Percentiles rank a stretch among this genome's conserved stretches.
Conservation (phyloP, 257 asterid genomes). For the Solanum sparsipilum region DNA sequence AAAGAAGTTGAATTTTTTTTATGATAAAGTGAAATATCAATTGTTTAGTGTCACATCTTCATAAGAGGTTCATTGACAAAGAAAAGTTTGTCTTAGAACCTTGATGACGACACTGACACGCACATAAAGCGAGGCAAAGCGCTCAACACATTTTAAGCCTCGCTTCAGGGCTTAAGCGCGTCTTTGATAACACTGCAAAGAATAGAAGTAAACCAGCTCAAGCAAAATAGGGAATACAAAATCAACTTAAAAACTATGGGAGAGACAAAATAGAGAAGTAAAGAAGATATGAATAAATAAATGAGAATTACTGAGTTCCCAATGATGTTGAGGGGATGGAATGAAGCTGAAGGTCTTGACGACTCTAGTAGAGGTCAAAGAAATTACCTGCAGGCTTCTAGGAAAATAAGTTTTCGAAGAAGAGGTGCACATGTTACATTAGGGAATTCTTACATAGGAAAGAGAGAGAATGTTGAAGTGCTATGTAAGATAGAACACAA, state of each 20-base stretch:
- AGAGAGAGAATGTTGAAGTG: not conserved
- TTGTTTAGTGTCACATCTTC: too few relatives aligned
- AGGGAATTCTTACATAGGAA: not conserved
- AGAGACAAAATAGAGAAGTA: not conserved
- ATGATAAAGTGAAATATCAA: too few relatives aligned
- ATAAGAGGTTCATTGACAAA: too few relatives aligned
- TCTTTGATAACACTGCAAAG: too few relatives aligned
- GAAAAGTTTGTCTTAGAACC: too few relatives aligned
- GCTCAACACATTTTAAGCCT: too few relatives aligned
- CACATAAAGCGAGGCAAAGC: too few relatives aligned
- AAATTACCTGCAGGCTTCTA: not conserved
- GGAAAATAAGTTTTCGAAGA: not conserved
- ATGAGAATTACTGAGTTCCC: not conserved
- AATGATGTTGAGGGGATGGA: not conserved
- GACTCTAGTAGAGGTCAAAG: not conserved
- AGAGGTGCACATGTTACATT: not conserved
- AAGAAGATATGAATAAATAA: not conserved
- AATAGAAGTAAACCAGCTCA: not conserved
- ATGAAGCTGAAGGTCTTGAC: not conserved
- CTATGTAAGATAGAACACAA: not conserved
- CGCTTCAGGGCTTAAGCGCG: too few relatives aligned
- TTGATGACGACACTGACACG: too few relatives aligned
- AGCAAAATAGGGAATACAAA: not conserved
- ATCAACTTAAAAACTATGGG: not conserved
- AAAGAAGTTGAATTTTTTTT: too few relatives aligned